phyloP scores from a whole-genome alignment of 768 basidiomycete species.

The Gymnopilus dilepis region DNA sequence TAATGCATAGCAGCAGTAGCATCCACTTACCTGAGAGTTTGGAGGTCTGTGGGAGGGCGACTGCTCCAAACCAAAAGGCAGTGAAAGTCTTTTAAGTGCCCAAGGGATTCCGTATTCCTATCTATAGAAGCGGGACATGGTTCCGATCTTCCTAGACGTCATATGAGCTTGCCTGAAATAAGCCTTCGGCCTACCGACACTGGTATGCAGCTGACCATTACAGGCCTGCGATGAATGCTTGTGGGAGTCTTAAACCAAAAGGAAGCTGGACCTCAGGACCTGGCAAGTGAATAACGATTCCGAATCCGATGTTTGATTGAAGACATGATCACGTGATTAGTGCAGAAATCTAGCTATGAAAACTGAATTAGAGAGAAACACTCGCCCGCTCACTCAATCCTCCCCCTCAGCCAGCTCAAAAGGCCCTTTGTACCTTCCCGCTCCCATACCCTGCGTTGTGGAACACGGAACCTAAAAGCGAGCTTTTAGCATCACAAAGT shows the following conservation, averaged over 20 bases:
- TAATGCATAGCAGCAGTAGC: not conserved
- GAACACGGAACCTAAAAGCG: conserved; percentile 72
- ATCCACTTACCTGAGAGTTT: not conserved
- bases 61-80: not conserved
- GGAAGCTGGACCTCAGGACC: no score
- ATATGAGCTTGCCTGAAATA: no score
- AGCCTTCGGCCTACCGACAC: no score
- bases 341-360: not conserved
- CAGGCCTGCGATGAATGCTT: not conserved
- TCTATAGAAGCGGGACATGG: not conserved
- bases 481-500: conserved; percentile 5
- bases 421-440: conserved; percentile 85
- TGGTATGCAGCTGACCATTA: no score
- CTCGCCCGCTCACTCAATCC: conserved; percentile 54
- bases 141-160: not conserved
- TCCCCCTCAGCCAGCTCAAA: conserved; percentile 76
- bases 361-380: not conserved
- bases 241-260: no score
- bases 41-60: not conserved
- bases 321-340: not conserved
- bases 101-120: not conserved
- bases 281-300: no score
- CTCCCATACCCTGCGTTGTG: conserved; percentile 84
- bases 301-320: not conserved
- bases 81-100: not conserved